Evolutionary conservation across 345 rosid genomes (phyloP).

Genomic region (Cardiospermum halicacabum): DNA sequence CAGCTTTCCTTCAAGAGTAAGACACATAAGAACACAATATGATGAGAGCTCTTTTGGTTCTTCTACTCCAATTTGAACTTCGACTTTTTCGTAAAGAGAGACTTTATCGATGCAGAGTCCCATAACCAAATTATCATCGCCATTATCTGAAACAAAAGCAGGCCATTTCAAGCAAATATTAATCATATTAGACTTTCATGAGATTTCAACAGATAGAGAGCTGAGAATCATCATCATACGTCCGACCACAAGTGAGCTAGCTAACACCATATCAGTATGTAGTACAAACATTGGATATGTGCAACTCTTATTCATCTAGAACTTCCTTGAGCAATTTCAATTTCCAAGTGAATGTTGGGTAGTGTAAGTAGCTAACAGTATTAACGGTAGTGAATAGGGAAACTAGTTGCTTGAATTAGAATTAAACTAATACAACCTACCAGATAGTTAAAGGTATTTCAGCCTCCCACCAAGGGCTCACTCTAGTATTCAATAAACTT

Average conservation of each 20-base stretch:
- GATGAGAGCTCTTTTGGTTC: constrained; percentile 70
- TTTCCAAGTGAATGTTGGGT: no score
- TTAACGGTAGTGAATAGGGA: no score
- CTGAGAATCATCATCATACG: neutral
- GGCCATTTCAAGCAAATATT: constrained; percentile 5
- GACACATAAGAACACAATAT: constrained; percentile 66
- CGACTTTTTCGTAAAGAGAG: constrained; percentile 54
- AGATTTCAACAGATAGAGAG: neutral
- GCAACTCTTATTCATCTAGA: neutral
- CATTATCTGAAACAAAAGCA: constrained; percentile 52
- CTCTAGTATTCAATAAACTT: no score
- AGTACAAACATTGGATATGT: no score
- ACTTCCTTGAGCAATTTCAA: neutral
- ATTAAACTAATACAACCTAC: no score
- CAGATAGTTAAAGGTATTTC: no score
- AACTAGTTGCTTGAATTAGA: no score
- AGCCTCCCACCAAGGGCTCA: no score
- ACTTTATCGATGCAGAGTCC: constrained; percentile 74
- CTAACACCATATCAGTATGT: neutral
- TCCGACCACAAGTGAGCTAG: neutral
- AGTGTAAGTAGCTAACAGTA: no score
- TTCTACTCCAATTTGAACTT: constrained; percentile 59
- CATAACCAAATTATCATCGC: constrained; percentile 76
- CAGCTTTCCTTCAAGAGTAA: constrained; percentile 91
- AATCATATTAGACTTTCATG: constrained; percentile 2